These are phyloP conservation scores for Pythium dissotocum DNA, from an alignment of 352 stramenopile genomes.

Conservation along the genomic window DNA sequence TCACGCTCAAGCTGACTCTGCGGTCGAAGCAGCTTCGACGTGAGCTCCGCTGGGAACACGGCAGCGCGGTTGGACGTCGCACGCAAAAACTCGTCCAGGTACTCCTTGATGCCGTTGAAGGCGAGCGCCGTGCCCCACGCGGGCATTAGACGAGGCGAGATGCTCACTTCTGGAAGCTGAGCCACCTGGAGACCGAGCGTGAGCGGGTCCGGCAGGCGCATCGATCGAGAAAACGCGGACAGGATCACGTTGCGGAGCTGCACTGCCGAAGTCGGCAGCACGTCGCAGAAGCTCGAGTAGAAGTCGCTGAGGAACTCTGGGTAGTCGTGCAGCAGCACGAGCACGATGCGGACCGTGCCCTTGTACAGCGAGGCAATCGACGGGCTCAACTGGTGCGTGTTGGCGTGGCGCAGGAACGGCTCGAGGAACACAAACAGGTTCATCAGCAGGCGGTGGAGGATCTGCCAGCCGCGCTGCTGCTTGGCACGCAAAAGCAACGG, in stretches of 20 bases:
- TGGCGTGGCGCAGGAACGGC: constrained; percentile 92
- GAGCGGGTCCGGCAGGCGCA: constrained; percentile 97
- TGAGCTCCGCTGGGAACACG: constrained; percentile 83
- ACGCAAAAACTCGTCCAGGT: constrained; percentile 96
- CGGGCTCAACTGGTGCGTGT: constrained; percentile 83
- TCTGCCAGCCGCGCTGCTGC: constrained; percentile 96
- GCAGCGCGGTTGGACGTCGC: constrained; percentile 85
- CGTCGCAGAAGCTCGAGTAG: constrained; percentile 98
- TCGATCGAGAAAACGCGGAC: constrained; percentile 96
- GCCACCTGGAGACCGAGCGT: constrained; percentile 98
- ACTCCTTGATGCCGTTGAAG: constrained; percentile 88
- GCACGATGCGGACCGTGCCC: constrained; percentile 95
- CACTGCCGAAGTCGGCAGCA: constrained; percentile 96
- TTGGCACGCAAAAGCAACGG: constrained; percentile 94
- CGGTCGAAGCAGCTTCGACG: constrained; percentile 71
- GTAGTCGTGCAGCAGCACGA: constrained; percentile 99
- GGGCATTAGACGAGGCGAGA: constrained; percentile 93
- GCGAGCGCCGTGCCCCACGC: constrained; percentile 94
- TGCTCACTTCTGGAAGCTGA: constrained; percentile 94
- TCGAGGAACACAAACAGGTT: constrained; percentile 98
- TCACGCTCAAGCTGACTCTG: constrained; percentile 67
- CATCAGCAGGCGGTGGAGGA: constrained; percentile 97
- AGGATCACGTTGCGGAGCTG: constrained; percentile 98
- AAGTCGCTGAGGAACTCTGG: constrained; percentile 98
- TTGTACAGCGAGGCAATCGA: constrained; percentile 97